Evolutionary conservation across 73 alveolate genomes (phyloP).

Genomic region (Paramecium octaurelia): DNA sequence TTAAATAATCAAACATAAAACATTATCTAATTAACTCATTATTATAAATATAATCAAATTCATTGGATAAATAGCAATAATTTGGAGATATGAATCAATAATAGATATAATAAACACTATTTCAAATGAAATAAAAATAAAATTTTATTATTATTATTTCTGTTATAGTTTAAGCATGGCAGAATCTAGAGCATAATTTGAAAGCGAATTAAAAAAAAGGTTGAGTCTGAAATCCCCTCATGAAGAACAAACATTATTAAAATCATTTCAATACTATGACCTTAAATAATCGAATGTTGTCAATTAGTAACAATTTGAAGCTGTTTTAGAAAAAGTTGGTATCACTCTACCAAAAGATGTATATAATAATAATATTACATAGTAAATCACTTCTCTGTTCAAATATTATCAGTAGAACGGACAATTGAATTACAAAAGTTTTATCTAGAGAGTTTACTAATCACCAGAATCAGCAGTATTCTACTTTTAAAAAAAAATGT

Average conservation of each 20-base stretch:
- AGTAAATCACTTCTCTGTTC: not conserved
- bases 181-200: conserved; percentile 11
- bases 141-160: conserved; percentile 11
- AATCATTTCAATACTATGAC: not conserved
- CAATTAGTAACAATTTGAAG: not conserved
- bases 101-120: not conserved
- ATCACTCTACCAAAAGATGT: not conserved
- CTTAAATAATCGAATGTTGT: not conserved
- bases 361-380: not conserved
- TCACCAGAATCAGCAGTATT: conserved; percentile 14
- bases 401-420: not conserved
- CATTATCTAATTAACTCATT: not conserved
- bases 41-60: too few relatives aligned
- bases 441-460: not conserved
- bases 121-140: not conserved
- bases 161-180: not conserved
- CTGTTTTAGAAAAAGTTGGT: not conserved
- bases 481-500: not conserved
- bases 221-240: conserved; percentile 3
- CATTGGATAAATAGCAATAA: not conserved
- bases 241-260: not conserved
- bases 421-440: not conserved
- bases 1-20: not conserved
- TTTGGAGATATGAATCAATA: not conserved
- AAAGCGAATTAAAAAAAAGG: not conserved